Percentiles rank a stretch among this genome's conserved stretches.
Evolutionary conservation across 1,284 basidiomycete species (phyloP).

Genomic region (Sanghuangporus weigelae): DNA sequence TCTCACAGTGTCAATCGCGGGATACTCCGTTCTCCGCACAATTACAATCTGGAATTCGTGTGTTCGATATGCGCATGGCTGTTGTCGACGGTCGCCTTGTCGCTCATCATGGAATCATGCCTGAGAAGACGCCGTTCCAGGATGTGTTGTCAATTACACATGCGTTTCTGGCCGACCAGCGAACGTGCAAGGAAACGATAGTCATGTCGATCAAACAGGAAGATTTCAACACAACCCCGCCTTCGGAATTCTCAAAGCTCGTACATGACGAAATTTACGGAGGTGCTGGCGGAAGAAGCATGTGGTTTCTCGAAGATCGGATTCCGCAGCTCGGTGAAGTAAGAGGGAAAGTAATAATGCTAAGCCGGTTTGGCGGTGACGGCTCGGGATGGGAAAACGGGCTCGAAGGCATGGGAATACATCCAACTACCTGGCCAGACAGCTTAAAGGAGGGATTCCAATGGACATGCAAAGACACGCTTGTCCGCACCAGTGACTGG

Average conservation of each 20-base stretch:
- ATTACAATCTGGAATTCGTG: slow-evolving; percentile 65
- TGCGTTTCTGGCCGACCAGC: slow-evolving; percentile 56
- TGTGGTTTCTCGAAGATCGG: slow-evolving; percentile 79
- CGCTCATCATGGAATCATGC: slow-evolving; percentile 77
- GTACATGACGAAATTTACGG: slow-evolving; percentile 60
- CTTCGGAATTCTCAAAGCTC: slow-evolving; percentile 52
- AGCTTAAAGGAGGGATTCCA: slow-evolving; percentile 63
- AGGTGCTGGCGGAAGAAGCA: slow-evolving; percentile 50
- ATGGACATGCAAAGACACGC: slow-evolving; percentile 66
- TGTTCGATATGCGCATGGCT: slow-evolving; percentile 76
- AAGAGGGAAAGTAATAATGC: slow-evolving; percentile 74
- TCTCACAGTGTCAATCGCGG: slow-evolving; percentile 66
- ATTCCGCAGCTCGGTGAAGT: slow-evolving; percentile 78
- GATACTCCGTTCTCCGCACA: slow-evolving; percentile 51
- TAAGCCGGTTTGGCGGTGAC: slow-evolving; percentile 75
- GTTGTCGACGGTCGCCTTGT: slow-evolving; percentile 58
- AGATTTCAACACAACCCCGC: slow-evolving; percentile 44
- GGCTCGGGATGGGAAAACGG: slow-evolving; percentile 60
- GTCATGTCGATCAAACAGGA: slow-evolving; percentile 88
- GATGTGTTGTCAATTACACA: slow-evolving; percentile 56
- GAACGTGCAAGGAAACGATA: slow-evolving; percentile 61
- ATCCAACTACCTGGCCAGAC: slow-evolving; percentile 80
- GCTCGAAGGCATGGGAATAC: slow-evolving; percentile 70
- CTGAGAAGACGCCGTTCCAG: slow-evolving; percentile 64
- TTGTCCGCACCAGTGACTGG: slow-evolving; percentile 81